Base-by-base conservation (phyloP, 257 asterid genomes). In the Nicotiana otophora region DNA sequence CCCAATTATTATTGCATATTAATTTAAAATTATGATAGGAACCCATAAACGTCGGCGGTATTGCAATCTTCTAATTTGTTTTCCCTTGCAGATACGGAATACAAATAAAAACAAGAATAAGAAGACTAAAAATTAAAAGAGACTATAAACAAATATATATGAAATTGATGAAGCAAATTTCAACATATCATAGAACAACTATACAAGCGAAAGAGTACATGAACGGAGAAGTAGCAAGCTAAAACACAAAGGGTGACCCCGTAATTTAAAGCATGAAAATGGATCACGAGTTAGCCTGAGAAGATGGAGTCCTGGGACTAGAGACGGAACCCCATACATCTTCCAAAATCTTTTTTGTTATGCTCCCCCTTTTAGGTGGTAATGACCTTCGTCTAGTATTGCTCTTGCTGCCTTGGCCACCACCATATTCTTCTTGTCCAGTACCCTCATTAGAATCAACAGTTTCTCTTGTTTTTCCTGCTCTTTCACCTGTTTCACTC, bases 331-430 rank as follows among this genome's bases (percentile, higher is more conserved):
- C 39, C 39, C 0, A 0, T 33, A 66, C 5, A 16, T 66, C 75
- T 66, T 1, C 2, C 0, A 0, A 0, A 31, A 66, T 66, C 26
- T 0, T 0, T 66, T 0, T 1, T 17, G 0, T 1, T 33, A 33
- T 67, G 2, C 0, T 0, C 10, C 75, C 75, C 75, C 75, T 67
- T 67, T 0, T 17, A 67, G 75, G 2, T 67, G 51, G 26, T 20
- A 15, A 36, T 36, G 42, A 0, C 11, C 0, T 30, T 65, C 23
- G 20, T 30, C 1, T 30, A 8, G 1, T 20, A 8, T 10, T 67
- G 9, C 14, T 33, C 4, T 67, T 67, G 4, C 19, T 67, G 28
- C 36, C 3, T 16, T 33, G 75, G 28, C 0, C 75, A 67, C 0
- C 53, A 67, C 75, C 75, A 33, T 23, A 16, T 67, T 67, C 0